Evolutionary conservation across 192 early-diverging fungal genomes (phyloP).

Genomic region (Coemansia biformis): DNA sequence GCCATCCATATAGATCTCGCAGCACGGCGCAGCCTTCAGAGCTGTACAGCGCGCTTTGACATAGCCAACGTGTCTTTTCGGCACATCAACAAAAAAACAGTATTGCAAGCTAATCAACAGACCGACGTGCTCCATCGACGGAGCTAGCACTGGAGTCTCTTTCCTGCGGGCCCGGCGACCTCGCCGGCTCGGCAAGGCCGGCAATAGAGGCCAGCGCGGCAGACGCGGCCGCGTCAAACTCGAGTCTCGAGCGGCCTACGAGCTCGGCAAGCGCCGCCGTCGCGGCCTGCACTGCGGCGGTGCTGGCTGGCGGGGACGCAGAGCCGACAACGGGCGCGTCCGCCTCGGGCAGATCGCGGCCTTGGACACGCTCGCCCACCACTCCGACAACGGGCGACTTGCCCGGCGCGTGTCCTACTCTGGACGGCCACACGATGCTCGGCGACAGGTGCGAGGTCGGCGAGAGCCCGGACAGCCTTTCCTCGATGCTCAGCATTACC

Average conservation of each 20-base stretch:
- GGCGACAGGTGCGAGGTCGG: conserved; percentile 7
- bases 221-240: conserved; percentile 15
- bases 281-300: conserved; percentile 6
- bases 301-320: not conserved
- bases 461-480: conserved; percentile 19
- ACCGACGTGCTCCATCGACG: too few relatives aligned
- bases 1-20: too few relatives aligned
- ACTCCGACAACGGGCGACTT: conserved; percentile 11
- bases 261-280: conserved; percentile 9
- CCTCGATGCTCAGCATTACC: conserved; percentile 26
- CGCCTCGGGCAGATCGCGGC: too few relatives aligned
- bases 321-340: not conserved
- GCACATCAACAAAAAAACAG: too few relatives aligned
- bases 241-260: conserved; percentile 7
- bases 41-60: too few relatives aligned
- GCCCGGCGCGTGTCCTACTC: conserved; percentile 7
- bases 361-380: too few relatives aligned
- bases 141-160: too few relatives aligned
- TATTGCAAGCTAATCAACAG: too few relatives aligned
- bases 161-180: too few relatives aligned
- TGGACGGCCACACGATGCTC: conserved; percentile 12
- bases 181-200: too few relatives aligned
- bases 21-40: too few relatives aligned
- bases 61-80: too few relatives aligned
- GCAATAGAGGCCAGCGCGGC: conserved; percentile 14